Evolutionary conservation across 495 filamentous ascomycete genomes (phyloP), one percentile per base, ranked within the genome.

Genomic region (Xylaria grammica): DNA sequence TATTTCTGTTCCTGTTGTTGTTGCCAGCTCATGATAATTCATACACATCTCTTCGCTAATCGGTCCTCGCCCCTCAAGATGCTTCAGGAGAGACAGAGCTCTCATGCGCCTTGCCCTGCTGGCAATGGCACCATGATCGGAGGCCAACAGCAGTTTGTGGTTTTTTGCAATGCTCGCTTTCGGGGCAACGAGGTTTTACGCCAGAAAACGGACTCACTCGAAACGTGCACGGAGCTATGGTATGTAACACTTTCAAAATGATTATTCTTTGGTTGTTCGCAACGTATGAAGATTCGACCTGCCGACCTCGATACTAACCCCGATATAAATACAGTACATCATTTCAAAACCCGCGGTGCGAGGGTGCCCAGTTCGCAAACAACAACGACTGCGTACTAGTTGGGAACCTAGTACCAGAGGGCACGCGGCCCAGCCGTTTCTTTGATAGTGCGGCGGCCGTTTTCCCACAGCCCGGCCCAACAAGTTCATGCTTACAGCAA

Each of bases 71-170:
- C 11, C 40, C 3, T 34, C 4, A 24, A 42, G 42, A 17, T n/a
- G n/a, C 42, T 59, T 13, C 27, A 46, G 3, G 42, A 59, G 40
- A 59, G 42, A 26, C 26, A 59, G 19, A 22, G 4, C 56, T 59
- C 56, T 30, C 59, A 22, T 38, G 40, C 59, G 13, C 75, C 75
- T 30, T 76, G 76, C 36, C 75, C 76, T 13, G 42, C 50, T 13
- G 69, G 68, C 24, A 75, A 78, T 42, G 75, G 75, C 38, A 74
- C 74, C 2, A 68, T 57, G 40, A 65, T 77, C 7, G 76, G 76
- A 42, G 63, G 53, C 36, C 26, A 51, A 20, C 72, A 76, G 20
- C n/a, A 71, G 44, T 77, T 77, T 62, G 73, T 67, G 20, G 59
- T 77, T n/a, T 62, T 74, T 17, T 78, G 76, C 67, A 68, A 72